Evolutionary conservation across 495 filamentous ascomycete genomes (phyloP).

Genomic region (Neurospora sp.): DNA sequence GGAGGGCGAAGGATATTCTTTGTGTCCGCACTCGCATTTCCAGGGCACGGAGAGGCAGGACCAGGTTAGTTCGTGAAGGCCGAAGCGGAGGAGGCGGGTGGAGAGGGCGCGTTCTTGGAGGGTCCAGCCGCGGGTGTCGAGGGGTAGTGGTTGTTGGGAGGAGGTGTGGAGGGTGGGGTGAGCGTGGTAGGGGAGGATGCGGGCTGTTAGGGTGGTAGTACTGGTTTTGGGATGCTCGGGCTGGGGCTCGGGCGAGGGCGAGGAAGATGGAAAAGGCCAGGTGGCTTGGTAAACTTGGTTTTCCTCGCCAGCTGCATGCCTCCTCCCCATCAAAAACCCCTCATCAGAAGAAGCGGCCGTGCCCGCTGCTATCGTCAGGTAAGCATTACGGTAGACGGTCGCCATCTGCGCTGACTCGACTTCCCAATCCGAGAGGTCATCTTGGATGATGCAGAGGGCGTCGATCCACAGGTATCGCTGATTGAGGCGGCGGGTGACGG

Average conservation of each 20-base stretch:
- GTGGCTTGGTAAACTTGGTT: too few relatives aligned
- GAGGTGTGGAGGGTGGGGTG: accelerated
- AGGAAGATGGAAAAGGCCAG: too few relatives aligned
- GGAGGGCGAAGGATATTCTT: constrained; percentile 17
- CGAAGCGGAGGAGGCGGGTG: constrained; percentile 2
- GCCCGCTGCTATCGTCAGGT: constrained; percentile 3
- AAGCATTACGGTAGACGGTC: constrained; percentile 4
- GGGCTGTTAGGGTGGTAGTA: neutral
- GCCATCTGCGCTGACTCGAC: constrained; percentile 5
- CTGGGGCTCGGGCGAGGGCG: too few relatives aligned
- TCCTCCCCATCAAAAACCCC: constrained; percentile 2
- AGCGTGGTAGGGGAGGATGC: neutral
- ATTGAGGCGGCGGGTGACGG: constrained; percentile 5
- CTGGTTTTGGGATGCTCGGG: too few relatives aligned
- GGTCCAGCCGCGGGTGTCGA: constrained; percentile 2
- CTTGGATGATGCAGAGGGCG: constrained; percentile 16
- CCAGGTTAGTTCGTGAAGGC: neutral
- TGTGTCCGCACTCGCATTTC: constrained; percentile 13
- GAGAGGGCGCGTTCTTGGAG: constrained; percentile 4
- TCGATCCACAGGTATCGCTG: constrained; percentile 20
- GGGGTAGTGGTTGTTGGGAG: neutral
- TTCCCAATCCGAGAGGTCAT: constrained; percentile 1
- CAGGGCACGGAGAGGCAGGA: neutral
- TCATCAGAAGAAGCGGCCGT: neutral
- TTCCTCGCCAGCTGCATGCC: neutral